phyloP scores from a whole-genome alignment of 208 protist genomes.

The Trypanosoma avium region DNA sequence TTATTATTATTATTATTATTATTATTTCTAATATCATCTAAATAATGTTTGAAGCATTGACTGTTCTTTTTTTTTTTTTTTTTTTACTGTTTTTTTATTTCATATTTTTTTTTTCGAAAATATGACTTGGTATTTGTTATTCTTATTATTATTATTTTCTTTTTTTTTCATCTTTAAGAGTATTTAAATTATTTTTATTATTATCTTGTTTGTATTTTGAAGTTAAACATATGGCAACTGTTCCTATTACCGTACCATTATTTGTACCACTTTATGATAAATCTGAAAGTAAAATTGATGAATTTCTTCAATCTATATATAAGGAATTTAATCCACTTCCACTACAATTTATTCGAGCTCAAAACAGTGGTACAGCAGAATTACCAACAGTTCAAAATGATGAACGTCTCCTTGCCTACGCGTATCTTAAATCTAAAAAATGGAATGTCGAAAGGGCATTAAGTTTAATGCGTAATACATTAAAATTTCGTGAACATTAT shows the following conservation, averaged over 20 bases:
- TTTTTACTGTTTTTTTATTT: too few species aligned
- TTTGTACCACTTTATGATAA: constrained; percentile 44
- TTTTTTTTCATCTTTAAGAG: too few species aligned
- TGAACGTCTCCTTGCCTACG: constrained; percentile 48
- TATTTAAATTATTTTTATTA: constrained; percentile 7
- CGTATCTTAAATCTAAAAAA: constrained; percentile 47
- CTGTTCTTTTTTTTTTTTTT: too few species aligned
- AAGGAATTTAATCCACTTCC: constrained; percentile 33
- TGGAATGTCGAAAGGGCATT: constrained; percentile 68
- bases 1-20: too few species aligned
- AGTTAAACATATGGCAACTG: not conserved
- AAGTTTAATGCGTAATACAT: constrained; percentile 42
- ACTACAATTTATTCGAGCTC: constrained; percentile 12
- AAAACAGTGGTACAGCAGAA: constrained; percentile 19
- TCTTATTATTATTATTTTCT: too few species aligned
- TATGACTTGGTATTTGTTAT: too few species aligned
- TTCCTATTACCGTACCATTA: not conserved
- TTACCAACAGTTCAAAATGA: constrained; percentile 42
- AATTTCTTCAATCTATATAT: constrained; percentile 34
- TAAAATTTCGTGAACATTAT: constrained; percentile 34
- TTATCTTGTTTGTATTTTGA: constrained; percentile 21
- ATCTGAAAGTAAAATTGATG: constrained; percentile 54
- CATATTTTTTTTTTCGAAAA: too few species aligned
- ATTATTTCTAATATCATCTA: too few species aligned
- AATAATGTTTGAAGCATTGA: too few species aligned